Percentiles rank a stretch among this genome's conserved stretches.
These are phyloP conservation scores for Diaporthe sp. DNA, from an alignment of 2,329 filamentous ascomycete species.

Conservation along the genomic window DNA sequence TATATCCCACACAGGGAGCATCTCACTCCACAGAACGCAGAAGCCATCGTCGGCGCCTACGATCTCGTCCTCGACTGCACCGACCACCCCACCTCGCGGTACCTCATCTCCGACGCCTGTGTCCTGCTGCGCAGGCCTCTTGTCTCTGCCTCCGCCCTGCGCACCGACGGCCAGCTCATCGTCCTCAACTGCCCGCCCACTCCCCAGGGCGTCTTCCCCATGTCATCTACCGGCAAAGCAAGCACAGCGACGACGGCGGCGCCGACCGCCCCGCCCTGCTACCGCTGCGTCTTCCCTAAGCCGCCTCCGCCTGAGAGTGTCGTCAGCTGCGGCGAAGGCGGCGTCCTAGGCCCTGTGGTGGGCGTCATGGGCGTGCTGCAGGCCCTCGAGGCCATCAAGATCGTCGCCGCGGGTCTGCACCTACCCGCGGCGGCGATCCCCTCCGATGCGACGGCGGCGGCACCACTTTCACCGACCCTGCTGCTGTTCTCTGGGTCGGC, in stretches of 20 bases:
- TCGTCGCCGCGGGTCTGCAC: conserved; percentile 68
- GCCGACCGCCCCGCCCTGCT: conserved; percentile 81
- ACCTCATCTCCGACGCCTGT: conserved; percentile 92
- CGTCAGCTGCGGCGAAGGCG: conserved; percentile 90
- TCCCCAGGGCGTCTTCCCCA: conserved; percentile 64
- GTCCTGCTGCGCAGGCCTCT: conserved; percentile 84
- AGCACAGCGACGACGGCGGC: not conserved
- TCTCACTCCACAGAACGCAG: conserved; percentile 78
- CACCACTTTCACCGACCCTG: conserved; percentile 50
- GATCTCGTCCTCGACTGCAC: conserved; percentile 95
- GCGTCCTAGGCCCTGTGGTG: conserved; percentile 92
- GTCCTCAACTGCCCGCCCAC: conserved; percentile 86
- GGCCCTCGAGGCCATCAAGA: conserved; percentile 88
- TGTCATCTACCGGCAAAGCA: conserved; percentile 42
- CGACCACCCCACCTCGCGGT: conserved; percentile 91
- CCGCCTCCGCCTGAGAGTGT: conserved; percentile 89
- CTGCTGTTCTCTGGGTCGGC: conserved; percentile 63
- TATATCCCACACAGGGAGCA: conserved; percentile 75
- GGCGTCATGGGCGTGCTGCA: conserved; percentile 94
- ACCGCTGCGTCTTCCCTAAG: conserved; percentile 91
- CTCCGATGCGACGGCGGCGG: not conserved
- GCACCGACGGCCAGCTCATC: conserved; percentile 90
- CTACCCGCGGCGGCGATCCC: conserved; percentile 4
- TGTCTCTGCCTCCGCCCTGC: conserved; percentile 89
- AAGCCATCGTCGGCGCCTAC: conserved; percentile 76